These are phyloP conservation scores for Agaricus blazei DNA, from an alignment of 768 basidiomycete species.

Conservation along the genomic window DNA sequence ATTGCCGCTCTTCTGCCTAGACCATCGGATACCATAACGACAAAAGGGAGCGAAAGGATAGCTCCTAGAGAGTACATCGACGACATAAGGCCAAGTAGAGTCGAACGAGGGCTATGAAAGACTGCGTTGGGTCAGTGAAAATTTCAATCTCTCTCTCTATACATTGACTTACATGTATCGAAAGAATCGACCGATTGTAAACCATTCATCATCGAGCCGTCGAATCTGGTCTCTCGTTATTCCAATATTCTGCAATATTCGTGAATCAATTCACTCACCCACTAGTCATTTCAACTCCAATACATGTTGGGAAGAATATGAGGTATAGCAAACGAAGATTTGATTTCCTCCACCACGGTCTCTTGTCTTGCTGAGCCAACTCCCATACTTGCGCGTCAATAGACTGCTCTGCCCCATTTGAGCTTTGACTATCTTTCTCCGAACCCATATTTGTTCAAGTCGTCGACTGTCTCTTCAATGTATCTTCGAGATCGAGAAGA, in stretches of 20 bases:
- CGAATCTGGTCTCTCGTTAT: conserved; percentile 33
- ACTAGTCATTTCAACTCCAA: conserved; percentile 60
- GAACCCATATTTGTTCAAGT: conserved; percentile 3
- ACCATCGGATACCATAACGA: conserved; percentile 44
- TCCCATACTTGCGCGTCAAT: conserved; percentile 30
- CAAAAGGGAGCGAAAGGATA: conserved; percentile 47
- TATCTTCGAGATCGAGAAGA: no score
- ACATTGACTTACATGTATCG: conserved; percentile 39
- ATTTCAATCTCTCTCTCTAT: neutral
- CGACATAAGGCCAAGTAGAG: conserved; percentile 51
- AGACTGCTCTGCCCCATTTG: neutral
- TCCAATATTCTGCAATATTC: neutral
- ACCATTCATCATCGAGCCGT: conserved; percentile 60
- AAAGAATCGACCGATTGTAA: conserved; percentile 55
- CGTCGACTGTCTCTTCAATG: neutral
- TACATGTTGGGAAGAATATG: conserved; percentile 53
- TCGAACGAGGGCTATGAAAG: conserved; percentile 49
- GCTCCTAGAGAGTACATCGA: conserved; percentile 60
- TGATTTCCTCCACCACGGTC: conserved; percentile 59
- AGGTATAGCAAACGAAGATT: conserved; percentile 54
- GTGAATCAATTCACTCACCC: conserved; percentile 30
- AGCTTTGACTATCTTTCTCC: conserved; percentile 7
- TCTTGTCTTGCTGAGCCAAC: conserved; percentile 44
- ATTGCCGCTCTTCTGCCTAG: conserved; percentile 50
- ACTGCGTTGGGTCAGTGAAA: conserved; percentile 25